Base-by-base conservation (phyloP, 176 grass and related monocot genomes). In the Avena eriantha region DNA sequence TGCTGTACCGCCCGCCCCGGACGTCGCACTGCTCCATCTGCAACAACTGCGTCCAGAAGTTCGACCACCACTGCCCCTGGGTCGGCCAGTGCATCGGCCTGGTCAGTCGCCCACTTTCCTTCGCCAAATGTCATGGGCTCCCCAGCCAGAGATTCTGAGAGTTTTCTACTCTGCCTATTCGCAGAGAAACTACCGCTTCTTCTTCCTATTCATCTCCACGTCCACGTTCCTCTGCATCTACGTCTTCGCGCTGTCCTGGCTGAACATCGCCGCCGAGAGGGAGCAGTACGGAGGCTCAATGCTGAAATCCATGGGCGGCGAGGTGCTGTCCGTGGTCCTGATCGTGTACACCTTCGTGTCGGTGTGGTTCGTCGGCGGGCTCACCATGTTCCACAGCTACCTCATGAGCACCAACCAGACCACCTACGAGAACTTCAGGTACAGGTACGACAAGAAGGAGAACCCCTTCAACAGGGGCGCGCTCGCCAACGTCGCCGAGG, bases 51-150 rank as follows among this genome's bases (percentile, higher is more conserved):
- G 92, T 95, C 59, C 93, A 85, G 46, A 92, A 86, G 74, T 98
- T 98, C n/a, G 93, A 95, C 83, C 96, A 98, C 81, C 93, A 96
- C 79, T 98, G 93, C 72, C 96, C 96, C n/a, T 98, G 96, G 96
- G 92, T 98, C 68, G 96, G 93, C 23, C 96, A 98, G 84, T 98
- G 92, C 92, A 96, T 98, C 74, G 93, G 96, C 35, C 79, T 92
- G 74, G 96, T 94, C 47, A 76, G 73, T 76, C 71, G 7, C 3
- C 45, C 1, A 75, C 10, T n/a, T 47, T 29, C 29, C 22, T 51
- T 31, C 15, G 22, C 72, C 22, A 49, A 24, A 31, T 65, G 61
- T 2, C 45, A 4, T 18, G 23, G 0, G 23, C 46, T 51, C 3
- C 45, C 39, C 16, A 18, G 6, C 53, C 3, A 49, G 3, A 49